Base-by-base conservation (phyloP, 495 filamentous ascomycete genomes). In the Aspergillus wentii region DNA sequence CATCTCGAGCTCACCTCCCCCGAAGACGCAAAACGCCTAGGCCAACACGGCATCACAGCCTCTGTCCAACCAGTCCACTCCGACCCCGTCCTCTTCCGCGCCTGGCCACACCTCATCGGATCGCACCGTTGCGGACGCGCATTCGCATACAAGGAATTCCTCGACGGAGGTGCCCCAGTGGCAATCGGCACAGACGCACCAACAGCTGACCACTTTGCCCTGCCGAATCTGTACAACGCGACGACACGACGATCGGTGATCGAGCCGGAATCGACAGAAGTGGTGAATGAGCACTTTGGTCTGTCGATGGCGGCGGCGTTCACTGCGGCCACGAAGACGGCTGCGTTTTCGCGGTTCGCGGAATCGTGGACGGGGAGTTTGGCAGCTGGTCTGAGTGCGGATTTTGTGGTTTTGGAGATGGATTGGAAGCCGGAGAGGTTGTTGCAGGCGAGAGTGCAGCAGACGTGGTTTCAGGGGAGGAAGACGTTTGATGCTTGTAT, bases 21-120 rank as follows among this genome's bases (percentile, higher is more conserved):
- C 8, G 61, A 58, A 19, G 78, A 80, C 41, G 76, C 70, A n/a
- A 58, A 46, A 7, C 54, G 76, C 2, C 60, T 82, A 1, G 76
- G 75, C 3, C 44, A 61, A 31, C 59, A 71, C 8, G 67, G 75
- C 19, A 77, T 82, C 55, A 80, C 74, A 18, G 76, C 78, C 3
- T 78, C 73, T 3, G 68, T 82, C 18, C 75, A 82, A 45, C 74
- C 78, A 0, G 76, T 80, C 3, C 78, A 82, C 39, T 67, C 75
- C 9, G 78, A 82, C 44, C 76, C 78, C n/a, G 74, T 72, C 5
- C 71, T 78, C 30, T 59, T 79, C 30, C 60, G 60, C 10, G 76
- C 74, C 1, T 82, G 76, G 76, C 76, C 74, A 5, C 53, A 42
- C 10, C 51, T 82, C 9, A 54, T 82, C 8, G 76, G 76, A 0